Evolutionary conservation across 768 basidiomycete species (phyloP).

Genomic region (Kwoniella dendrophila): DNA sequence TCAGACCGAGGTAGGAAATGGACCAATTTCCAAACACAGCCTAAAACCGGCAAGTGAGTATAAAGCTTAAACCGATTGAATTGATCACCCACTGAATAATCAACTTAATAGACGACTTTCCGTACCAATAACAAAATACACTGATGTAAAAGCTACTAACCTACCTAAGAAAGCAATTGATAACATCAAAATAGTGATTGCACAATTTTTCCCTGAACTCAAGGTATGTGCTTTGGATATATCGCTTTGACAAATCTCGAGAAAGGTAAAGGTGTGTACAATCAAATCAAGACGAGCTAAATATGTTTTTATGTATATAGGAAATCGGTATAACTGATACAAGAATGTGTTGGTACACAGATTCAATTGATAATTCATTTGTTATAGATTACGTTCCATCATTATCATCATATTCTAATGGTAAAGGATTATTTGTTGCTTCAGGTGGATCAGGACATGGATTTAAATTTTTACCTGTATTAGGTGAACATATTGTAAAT

Average conservation of each 20-base stretch:
- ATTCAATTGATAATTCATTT: constrained; percentile 38
- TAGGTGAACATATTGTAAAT: constrained; percentile 37
- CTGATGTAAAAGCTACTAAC: constrained; percentile 23
- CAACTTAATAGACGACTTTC: constrained; percentile 23
- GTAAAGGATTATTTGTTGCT: constrained; percentile 30
- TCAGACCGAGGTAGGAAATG: constrained; percentile 32
- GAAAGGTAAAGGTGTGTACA: too few species aligned
- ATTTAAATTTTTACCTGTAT: constrained; percentile 38
- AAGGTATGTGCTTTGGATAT: background rate
- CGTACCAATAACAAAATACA: constrained; percentile 30
- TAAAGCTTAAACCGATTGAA: background rate
- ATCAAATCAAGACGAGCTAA: background rate
- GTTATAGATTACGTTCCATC: constrained; percentile 37
- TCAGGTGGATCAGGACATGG: constrained; percentile 37
- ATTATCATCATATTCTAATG: too few species aligned
- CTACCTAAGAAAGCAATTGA: constrained; percentile 31
- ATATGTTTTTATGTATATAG: background rate
- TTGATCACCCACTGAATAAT: background rate
- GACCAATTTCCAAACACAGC: constrained; percentile 37
- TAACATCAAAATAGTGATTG: constrained; percentile 30
- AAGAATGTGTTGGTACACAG: constrained; percentile 44
- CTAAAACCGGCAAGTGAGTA: constrained; percentile 32
- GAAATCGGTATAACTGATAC: constrained; percentile 36
- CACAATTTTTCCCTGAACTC: constrained; percentile 31
- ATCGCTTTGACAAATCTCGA: background rate